Evolutionary conservation across 2,329 filamentous ascomycete genomes (phyloP).

Genomic region (Cryphonectria radicalis): DNA sequence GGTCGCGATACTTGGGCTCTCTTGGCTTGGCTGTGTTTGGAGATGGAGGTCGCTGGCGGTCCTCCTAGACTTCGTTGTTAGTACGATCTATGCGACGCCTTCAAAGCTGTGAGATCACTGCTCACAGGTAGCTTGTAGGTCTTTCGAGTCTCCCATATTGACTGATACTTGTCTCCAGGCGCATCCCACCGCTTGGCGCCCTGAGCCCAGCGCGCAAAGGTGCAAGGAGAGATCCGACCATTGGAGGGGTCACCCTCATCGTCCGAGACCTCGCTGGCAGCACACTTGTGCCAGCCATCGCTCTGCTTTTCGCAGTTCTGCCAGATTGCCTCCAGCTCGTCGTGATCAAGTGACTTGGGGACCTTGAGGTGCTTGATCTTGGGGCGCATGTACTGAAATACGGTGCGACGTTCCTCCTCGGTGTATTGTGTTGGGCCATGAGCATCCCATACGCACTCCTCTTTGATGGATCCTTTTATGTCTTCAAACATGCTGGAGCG

Average conservation of each 20-base stretch:
- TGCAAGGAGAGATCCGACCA: constrained; percentile 46
- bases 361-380: constrained; percentile 27
- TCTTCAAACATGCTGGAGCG: constrained; percentile 18
- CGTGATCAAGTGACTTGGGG: constrained; percentile 19
- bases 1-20: constrained; percentile 11
- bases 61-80: constrained; percentile 10
- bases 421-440: constrained; percentile 23
- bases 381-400: constrained; percentile 28
- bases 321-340: constrained; percentile 12
- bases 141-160: constrained; percentile 13
- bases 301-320: constrained; percentile 1
- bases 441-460: constrained; percentile 17
- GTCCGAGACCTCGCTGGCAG: constrained; percentile 42
- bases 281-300: constrained; percentile 21
- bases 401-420: constrained; percentile 19
- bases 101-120: neutral
- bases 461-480: constrained; percentile 16
- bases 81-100: neutral
- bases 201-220: constrained; percentile 45
- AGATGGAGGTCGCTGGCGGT: constrained; percentile 26
- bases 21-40: constrained; percentile 23
- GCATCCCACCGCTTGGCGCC: constrained; percentile 41
- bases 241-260: constrained; percentile 45
- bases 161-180: constrained; percentile 18
- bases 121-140: constrained; percentile 20